phyloP scores from a whole-genome alignment of 352 stramenopile species.

The Pelagophyceae sp. region DNA sequence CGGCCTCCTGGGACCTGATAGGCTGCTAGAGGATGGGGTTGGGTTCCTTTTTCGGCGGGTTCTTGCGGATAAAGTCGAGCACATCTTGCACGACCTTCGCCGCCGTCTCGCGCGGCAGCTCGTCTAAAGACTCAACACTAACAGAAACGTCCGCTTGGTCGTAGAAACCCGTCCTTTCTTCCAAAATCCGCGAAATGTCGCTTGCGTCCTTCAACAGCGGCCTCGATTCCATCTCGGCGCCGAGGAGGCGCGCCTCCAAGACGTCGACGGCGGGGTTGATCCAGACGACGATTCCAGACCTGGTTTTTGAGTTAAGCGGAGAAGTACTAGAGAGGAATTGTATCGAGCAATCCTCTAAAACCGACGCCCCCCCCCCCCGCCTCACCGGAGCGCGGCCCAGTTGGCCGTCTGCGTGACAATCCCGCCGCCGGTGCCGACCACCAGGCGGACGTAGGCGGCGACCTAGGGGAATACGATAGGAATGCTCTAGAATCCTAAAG shows the following conservation, averaged over 20 bases:
- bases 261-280: slow-evolving; percentile 45
- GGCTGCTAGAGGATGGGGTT: no score
- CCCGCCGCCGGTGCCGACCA: slow-evolving; percentile 53
- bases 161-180: slow-evolving; percentile 47
- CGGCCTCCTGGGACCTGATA: no score
- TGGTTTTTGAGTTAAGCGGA: no score
- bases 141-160: slow-evolving; percentile 52
- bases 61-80: slow-evolving; percentile 61
- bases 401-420: slow-evolving; percentile 45
- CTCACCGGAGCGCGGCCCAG: slow-evolving; percentile 55
- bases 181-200: slow-evolving; percentile 39
- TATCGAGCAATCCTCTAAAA: no score
- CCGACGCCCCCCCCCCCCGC: no score
- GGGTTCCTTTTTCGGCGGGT: slow-evolving; percentile 46
- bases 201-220: slow-evolving; percentile 45
- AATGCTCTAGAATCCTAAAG: no score
- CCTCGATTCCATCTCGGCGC: slow-evolving; percentile 39
- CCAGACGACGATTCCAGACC: slow-evolving; percentile 53
- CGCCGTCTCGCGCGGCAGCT: slow-evolving; percentile 37
- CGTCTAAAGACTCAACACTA: slow-evolving; percentile 37
- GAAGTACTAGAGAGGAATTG: no score
- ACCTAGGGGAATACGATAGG: no score
- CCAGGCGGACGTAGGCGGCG: slow-evolving; percentile 49
- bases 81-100: slow-evolving; percentile 43
- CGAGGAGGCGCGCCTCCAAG: slow-evolving; percentile 34